A percentile compares a stretch with the other conserved stretches of the same genome.
Evolutionary conservation across 2,329 filamentous ascomycete genomes (phyloP).

Genomic region (Didymella arachidicola): DNA sequence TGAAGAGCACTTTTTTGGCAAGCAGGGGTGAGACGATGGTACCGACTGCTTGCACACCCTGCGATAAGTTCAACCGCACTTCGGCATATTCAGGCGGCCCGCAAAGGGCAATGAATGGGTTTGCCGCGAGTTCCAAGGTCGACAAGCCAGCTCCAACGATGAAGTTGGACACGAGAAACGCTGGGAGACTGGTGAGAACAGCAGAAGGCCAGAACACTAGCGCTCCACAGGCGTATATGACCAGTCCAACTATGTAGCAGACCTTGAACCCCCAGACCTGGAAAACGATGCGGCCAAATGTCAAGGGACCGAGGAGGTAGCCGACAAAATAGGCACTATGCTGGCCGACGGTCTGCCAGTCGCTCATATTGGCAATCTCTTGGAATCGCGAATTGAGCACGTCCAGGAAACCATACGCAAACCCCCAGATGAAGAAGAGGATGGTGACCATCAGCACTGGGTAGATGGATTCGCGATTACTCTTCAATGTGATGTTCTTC

Average conservation of each 20-base stretch:
- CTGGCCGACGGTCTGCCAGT: conserved; percentile 70
- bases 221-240: conserved; percentile 68
- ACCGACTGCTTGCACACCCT: conserved; percentile 68
- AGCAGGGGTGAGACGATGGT: conserved; percentile 67
- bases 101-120: conserved; percentile 69
- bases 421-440: conserved; percentile 88
- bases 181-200: conserved; percentile 66
- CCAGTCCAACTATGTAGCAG: conserved; percentile 67
- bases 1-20: conserved; percentile 66
- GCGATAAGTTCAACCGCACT: conserved; percentile 66
- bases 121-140: conserved; percentile 66
- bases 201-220: conserved; percentile 71
- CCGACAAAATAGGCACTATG: conserved; percentile 75
- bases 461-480: conserved; percentile 69
- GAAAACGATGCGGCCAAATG: conserved; percentile 68
- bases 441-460: conserved; percentile 79
- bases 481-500: conserved; percentile 74
- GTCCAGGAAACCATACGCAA: conserved; percentile 87
- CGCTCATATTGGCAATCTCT: conserved; percentile 66
- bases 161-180: conserved; percentile 69
- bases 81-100: conserved; percentile 68
- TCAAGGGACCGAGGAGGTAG: conserved; percentile 73
- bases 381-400: conserved; percentile 78
- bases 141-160: conserved; percentile 68
- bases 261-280: conserved; percentile 69